Base-by-base conservation (phyloP, 164 flowering plant genomes). In the Tetracentron sinense region DNA sequence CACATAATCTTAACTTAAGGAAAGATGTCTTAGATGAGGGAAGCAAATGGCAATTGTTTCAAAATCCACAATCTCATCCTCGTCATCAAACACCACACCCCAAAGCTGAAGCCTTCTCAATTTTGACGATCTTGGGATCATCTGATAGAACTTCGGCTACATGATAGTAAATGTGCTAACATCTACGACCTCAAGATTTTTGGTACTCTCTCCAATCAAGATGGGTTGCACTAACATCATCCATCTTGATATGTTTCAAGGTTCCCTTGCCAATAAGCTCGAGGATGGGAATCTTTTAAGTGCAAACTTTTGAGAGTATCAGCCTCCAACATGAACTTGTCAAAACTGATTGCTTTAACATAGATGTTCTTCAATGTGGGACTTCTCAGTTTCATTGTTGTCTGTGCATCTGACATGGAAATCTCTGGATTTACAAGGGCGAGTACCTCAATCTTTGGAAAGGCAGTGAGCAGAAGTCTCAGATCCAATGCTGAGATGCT, bases 61-160 rank as follows among this genome's bases (percentile, higher is more conserved):
- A 71, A 90, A 66, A 76, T 88, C 96, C 63, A 88, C 85, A 69
- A 81, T 52, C 72, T 85, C 96, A 64, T 85, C 89, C 28, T 87
- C 92, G 68, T 85, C 95, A 52, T 90, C 98, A 75, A 89, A 86
- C 44, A 77, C 82, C 57, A 93, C 95, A 52, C 81, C 83, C 97
- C 96, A 90, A 27, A 93, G 86, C 53, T 89, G 76, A 64, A 93
- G 97, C 69, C 63, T 79, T 77, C 77, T 85, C 77, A 90, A 76
- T 56, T 75, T 85, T 10, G 91, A 74, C 16, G 98, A 83, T 67
- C 73, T 82, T 31, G 95, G 85, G 71, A 90, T 89, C 88, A 87
- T 85, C 25, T 79, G 88, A 56, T 79, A 84, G 66, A 93, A 87
- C 69, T 82, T 88, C 1, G 87, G 82, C 96, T 92, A 90, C 68